A percentile compares a stretch with the other conserved stretches of the same genome.
Conservation (phyloP, 208 protist species). For the Leishmania guyanensis region DNA sequence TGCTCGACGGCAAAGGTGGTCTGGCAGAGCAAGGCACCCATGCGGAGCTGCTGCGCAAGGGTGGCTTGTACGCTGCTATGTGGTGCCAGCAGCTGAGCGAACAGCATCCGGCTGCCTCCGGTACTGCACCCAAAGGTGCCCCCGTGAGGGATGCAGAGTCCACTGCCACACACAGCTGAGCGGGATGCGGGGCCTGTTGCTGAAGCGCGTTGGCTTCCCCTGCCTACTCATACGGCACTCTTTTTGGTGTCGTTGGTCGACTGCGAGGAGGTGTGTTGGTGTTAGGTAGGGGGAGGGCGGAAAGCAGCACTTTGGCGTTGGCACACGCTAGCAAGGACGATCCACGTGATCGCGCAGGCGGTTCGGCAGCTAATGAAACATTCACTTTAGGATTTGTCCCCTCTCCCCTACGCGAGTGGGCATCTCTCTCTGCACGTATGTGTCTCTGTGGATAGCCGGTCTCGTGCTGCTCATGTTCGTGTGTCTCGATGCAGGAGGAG, state of each 20-base stretch:
- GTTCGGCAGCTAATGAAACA: background rate
- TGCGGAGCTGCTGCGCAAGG: constrained; percentile 70
- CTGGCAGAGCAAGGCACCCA: constrained; percentile 90
- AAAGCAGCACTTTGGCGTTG: background rate
- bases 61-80: constrained; percentile 82
- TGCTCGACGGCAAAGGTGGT: constrained; percentile 87
- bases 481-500: background rate
- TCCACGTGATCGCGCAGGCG: background rate
- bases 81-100: constrained; percentile 86
- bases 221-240: background rate
- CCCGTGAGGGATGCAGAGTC: background rate
- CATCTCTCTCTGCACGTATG: background rate
- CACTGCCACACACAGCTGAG: background rate
- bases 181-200: background rate
- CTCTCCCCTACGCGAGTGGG: background rate
- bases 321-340: background rate
- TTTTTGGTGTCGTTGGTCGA: background rate
- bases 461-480: background rate
- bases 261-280: background rate
- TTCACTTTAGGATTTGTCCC: background rate
- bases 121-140: background rate
- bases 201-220: background rate
- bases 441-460: background rate
- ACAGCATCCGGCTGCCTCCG: constrained; percentile 11
- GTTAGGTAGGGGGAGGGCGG: background rate